These are phyloP conservation scores for Lyophyllum atratum DNA, from an alignment of 768 basidiomycete species.

Conservation along the genomic window DNA sequence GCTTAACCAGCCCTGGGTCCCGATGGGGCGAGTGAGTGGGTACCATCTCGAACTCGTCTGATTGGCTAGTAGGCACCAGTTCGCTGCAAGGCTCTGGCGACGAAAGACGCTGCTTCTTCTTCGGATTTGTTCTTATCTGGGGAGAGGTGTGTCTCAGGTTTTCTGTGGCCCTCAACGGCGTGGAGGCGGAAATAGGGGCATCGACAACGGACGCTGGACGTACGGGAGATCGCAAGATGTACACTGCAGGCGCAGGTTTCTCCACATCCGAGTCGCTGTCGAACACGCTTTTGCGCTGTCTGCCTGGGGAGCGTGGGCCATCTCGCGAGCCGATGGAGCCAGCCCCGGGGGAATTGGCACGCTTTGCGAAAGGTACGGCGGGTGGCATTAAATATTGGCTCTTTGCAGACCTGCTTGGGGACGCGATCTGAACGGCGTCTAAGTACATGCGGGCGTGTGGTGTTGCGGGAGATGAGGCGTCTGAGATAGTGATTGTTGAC, in stretches of 20 bases:
- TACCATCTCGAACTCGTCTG: conserved; percentile 61
- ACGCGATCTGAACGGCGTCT: conserved; percentile 23
- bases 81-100: conserved; percentile 28
- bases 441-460: conserved; percentile 6
- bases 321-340: conserved; percentile 4
- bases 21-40: conserved; percentile 25
- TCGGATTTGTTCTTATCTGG: conserved; percentile 16
- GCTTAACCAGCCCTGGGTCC: conserved; percentile 29
- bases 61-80: conserved; percentile 65
- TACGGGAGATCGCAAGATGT: conserved; percentile 29
- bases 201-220: conserved; percentile 8
- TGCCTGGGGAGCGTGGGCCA: conserved; percentile 6
- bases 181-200: conserved; percentile 6
- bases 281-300: conserved; percentile 35
- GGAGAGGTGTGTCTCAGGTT: conserved; percentile 20
- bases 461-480: conserved; percentile 18
- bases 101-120: conserved; percentile 41
- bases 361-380: not conserved
- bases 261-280: conserved; percentile 39
- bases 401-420: conserved; percentile 16
- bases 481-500: conserved; percentile 18
- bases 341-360: not conserved
- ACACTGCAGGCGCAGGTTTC: conserved; percentile 24
- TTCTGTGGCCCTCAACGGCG: conserved; percentile 23
- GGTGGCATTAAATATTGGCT: conserved; percentile 9